Conservation (phyloP, 2,329 filamentous ascomycete species). For the Septoria linicola region DNA sequence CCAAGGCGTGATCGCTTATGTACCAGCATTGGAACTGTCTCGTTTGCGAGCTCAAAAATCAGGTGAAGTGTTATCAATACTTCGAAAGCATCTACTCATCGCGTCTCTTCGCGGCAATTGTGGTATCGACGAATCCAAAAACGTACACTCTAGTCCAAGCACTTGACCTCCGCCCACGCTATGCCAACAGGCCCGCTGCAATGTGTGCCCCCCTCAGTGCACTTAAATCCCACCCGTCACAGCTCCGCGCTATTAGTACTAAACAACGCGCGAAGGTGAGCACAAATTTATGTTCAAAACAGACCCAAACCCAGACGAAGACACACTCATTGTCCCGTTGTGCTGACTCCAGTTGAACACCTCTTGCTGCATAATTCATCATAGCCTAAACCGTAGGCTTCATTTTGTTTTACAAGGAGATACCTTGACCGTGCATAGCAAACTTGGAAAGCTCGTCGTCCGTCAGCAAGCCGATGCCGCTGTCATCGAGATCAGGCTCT, state of each 20-base stretch:
- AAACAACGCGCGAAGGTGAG: constrained; percentile 4
- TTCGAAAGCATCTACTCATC: background rate
- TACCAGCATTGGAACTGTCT: no score
- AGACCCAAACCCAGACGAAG: background rate
- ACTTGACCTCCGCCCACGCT: constrained; percentile 2
- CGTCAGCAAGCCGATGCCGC: constrained; percentile 41
- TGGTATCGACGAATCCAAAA: constrained; percentile 10
- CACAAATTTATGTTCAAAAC: constrained; percentile 8
- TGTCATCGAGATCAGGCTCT: constrained; percentile 40
- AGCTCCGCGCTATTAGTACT: constrained; percentile 11
- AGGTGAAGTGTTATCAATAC: no score
- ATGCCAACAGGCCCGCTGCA: background rate
- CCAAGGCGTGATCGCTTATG: no score
- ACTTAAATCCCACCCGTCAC: background rate
- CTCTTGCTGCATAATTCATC: constrained; percentile 12
- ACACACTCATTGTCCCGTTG: constrained; percentile 12
- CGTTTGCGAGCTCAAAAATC: no score
- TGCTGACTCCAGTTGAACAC: constrained; percentile 9
- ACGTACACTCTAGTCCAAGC: background rate
- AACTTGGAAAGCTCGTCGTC: constrained; percentile 37
- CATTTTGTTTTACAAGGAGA: background rate
- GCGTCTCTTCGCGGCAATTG: constrained; percentile 1
- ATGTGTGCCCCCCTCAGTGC: background rate
- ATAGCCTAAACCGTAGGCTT: background rate
- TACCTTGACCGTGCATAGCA: constrained; percentile 21